phyloP scores from a whole-genome alignment of 2,329 filamentous ascomycete genomes.

The Verticillium nonalfalfae region DNA sequence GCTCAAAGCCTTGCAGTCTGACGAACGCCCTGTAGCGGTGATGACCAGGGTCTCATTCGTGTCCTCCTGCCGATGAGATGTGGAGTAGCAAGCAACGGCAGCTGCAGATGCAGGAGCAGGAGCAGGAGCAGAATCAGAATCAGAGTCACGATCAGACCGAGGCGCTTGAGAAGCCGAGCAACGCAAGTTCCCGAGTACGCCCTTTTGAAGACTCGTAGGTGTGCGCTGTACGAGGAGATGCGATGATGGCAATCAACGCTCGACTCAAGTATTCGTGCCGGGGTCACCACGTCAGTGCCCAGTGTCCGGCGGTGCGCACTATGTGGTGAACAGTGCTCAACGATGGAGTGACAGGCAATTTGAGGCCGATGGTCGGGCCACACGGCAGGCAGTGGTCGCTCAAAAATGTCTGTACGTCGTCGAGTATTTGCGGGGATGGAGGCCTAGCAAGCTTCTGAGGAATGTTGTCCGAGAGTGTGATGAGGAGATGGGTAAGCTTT shows the following conservation, averaged over 20 bases:
- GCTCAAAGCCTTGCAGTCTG: background rate
- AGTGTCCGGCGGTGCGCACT: background rate
- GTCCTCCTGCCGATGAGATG: slow-evolving; percentile 16
- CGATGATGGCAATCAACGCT: background rate
- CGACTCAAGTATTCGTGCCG: background rate
- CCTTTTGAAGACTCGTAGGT: no score
- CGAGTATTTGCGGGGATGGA: background rate
- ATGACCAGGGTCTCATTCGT: slow-evolving; percentile 34
- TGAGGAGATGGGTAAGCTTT: background rate
- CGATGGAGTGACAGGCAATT: background rate
- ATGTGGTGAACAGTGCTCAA: background rate
- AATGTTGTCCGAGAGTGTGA: background rate
- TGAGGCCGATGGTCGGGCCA: background rate
- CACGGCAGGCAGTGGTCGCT: slow-evolving; percentile 1
- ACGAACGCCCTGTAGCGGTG: slow-evolving; percentile 25
- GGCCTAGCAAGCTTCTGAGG: background rate
- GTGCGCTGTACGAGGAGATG: background rate
- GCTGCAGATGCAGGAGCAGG: slow-evolving; percentile 10
- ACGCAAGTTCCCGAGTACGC: no score
- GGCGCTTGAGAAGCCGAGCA: no score
- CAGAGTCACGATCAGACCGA: background rate
- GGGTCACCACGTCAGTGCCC: background rate
- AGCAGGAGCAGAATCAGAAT: background rate
- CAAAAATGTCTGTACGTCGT: background rate
- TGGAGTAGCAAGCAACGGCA: slow-evolving; percentile 7